Base-by-base conservation (phyloP, 345 rosid species). In the Abelmoschus esculentus region DNA sequence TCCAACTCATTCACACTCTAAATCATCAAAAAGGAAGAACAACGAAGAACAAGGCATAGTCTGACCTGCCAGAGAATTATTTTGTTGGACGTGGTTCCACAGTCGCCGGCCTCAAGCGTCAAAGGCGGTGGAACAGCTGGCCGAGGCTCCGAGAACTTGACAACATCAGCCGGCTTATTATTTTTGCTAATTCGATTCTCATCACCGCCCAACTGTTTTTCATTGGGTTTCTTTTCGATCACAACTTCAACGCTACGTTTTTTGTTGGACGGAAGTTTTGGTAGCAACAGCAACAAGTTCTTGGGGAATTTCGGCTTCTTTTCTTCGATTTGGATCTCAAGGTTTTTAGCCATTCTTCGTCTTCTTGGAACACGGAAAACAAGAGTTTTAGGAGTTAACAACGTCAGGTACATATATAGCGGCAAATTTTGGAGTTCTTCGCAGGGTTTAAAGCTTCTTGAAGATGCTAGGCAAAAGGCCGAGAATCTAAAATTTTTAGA, bases 81-180 rank as follows among this genome's bases (percentile, higher is more conserved):
- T 15, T 10, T 46, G 14, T 36, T 71, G 40, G 83, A 61, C 60
- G 64, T 59, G 28, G 19, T 69, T n/a, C 17, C 63, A 1, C 70
- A 3, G 42, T 77, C 77, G 19, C 72, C 76, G 17, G 60, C 70
- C 62, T 80, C 71, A 3, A 74, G 58, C 73, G 70, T 77, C 76
- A 77, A 9, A 22, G 80, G 79, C 2, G 80, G 80, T 59, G 74
- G 80, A 53, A 36, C 61, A 15, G 61, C 54, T 15, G 83, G 80
- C 29, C 74, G 76, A 29, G 74, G 75, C 63, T 77, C 75, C 1
- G 75, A 67, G 15, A 77, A 69, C 70, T 36, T 77, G 3, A 77
- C 77, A 50, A 54, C 75, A 9, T 71, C 74, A 4, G 58, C 28
- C 18, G 67, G 19, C 73, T 73, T 80, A 11, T 31, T 38, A n/a